Evolutionary conservation across 371 early-diverging fungal genomes (phyloP), one percentile per base, ranked within the genome.

Genomic region (Lichtheimia ornata): DNA sequence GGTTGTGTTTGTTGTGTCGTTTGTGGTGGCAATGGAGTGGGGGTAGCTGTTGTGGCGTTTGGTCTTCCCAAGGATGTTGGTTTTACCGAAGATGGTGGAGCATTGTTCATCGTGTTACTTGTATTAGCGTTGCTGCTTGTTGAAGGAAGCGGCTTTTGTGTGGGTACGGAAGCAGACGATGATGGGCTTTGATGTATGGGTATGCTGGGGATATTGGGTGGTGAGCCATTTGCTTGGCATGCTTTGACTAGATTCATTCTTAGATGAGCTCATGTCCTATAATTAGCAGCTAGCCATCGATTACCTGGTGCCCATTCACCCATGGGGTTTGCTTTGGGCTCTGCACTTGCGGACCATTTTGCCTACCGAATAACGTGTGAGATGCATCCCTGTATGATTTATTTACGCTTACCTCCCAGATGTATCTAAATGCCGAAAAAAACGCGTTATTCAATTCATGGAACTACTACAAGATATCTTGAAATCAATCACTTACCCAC

Each of bases 1-100:
- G 61, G 77, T 78, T 35, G 67, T 64, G 74, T 70, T 83, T 13
- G 82, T 83, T 13, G 82, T 47, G 41, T 61, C 61, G 12, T 67
- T 67, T 15, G 63, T 59, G 9, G 24, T 44, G 40, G 63, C n/a
- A 14, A 50, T 7, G 5, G 74, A 68, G 76, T 76, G 76, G 11
- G 64, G 53, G 44, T 61, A 5, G 9, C 61, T 30, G 1, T 20
- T 27, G 7, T 53, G 51, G 54, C 70, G 66, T 5, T 42, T 13
- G 14, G 4, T 17, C 0, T 22, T 42, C 43, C 63, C 7, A 54
- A 49, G 27, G n/a, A 64, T 20, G 52, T 52, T 15, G 20, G 15
- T 6, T 20, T 24, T 15, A 4, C 20, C 17, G 6, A 51, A 14
- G 30, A 64, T 40, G 30, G 72, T 59, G 51, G 73, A 40, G 49